Percentiles rank a stretch among this genome's conserved stretches.
Conservation (phyloP, 345 rosid species). For the Rhizophora mangle region DNA sequence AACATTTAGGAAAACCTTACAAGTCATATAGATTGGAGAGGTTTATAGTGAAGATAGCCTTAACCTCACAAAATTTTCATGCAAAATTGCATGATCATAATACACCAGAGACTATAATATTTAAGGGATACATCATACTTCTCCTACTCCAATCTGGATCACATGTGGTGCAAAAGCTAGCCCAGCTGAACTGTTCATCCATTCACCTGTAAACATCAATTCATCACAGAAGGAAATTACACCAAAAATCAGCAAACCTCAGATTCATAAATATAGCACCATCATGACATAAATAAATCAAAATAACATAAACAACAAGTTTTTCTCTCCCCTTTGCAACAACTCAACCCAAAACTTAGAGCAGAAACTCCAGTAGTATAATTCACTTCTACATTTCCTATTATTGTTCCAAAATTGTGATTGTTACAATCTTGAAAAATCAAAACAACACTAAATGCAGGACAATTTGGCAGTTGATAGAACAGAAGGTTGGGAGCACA, state of each 20-base stretch:
- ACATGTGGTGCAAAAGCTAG: slow-evolving; percentile 94
- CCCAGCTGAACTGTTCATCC: slow-evolving; percentile 99
- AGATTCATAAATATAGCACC: not conserved
- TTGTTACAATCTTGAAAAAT: not conserved
- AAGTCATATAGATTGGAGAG: not conserved
- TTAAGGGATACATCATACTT: slow-evolving; percentile 41
- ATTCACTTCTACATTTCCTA: too few relatives aligned
- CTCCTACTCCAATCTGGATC: slow-evolving; percentile 71
- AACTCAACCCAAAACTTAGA: not conserved
- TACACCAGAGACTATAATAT: slow-evolving; percentile 3
- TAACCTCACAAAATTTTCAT: not conserved
- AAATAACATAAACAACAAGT: not conserved
- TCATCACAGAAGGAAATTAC: not conserved
- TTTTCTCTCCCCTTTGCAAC: not conserved
- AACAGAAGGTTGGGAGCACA: not conserved
- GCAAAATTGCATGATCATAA: not conserved
- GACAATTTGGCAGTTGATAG: not conserved
- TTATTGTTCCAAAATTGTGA: too few relatives aligned
- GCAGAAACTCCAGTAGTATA: not conserved
- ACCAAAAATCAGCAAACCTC: not conserved
- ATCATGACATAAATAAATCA: not conserved
- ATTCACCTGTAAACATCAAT: slow-evolving; percentile 63
- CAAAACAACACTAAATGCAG: not conserved
- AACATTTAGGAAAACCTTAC: too few relatives aligned
- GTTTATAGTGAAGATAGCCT: not conserved